phyloP scores from a whole-genome alignment of 2,329 filamentous ascomycete genomes.

The Colletotrichum tanaceti region DNA sequence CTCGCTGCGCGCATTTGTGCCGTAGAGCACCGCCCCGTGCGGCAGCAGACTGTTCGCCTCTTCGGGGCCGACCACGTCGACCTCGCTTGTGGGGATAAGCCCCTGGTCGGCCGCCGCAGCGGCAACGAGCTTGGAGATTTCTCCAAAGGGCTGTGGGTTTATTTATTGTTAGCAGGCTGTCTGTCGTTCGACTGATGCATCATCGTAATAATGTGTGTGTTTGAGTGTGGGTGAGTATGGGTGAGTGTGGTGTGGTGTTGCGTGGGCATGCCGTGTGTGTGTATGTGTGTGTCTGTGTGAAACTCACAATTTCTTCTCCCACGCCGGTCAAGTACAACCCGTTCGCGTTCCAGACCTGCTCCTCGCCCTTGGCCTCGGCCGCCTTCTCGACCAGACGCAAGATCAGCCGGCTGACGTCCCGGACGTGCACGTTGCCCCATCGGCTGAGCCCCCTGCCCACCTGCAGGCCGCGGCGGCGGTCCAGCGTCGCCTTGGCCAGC shows the following conservation, averaged over 20 bases:
- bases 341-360: slow-evolving; percentile 52
- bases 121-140: slow-evolving; percentile 48
- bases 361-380: slow-evolving; percentile 37
- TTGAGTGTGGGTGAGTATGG: no score
- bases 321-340: slow-evolving; percentile 52
- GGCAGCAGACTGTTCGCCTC: slow-evolving; percentile 58
- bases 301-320: slow-evolving; percentile 47
- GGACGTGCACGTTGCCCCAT: slow-evolving; percentile 53
- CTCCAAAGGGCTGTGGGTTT: slow-evolving; percentile 45
- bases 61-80: slow-evolving; percentile 49
- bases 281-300: no score
- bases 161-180: slow-evolving; percentile 3
- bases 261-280: no score
- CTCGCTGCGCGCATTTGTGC: slow-evolving; percentile 66
- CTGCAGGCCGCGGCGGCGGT: slow-evolving; percentile 48
- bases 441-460: slow-evolving; percentile 50
- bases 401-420: slow-evolving; percentile 49
- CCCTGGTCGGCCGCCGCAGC: slow-evolving; percentile 45
- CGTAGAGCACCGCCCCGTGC: slow-evolving; percentile 63
- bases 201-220: no score
- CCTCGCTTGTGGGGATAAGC: slow-evolving; percentile 42
- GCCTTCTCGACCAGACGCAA: slow-evolving; percentile 48
- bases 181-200: background rate
- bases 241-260: no score
- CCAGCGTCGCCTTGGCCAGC: slow-evolving; percentile 49